Percentiles rank a stretch among this genome's conserved stretches.
phyloP scores from a whole-genome alignment of 2,329 filamentous ascomycete genomes.

The Eutypella sp. region DNA sequence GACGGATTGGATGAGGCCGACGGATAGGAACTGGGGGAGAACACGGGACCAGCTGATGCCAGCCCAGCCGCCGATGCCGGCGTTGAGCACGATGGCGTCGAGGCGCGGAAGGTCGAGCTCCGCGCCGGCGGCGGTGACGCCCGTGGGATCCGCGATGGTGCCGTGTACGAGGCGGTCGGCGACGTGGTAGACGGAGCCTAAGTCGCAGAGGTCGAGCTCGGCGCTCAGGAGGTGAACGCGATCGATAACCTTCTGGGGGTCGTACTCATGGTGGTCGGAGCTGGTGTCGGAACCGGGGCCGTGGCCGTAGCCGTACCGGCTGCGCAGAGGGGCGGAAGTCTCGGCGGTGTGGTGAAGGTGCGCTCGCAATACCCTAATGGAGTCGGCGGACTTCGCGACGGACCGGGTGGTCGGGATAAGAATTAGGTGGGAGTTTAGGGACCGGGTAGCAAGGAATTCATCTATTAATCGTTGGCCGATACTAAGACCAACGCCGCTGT shows the following conservation, averaged over 20 bases:
- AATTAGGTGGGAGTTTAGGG: constrained; percentile 64
- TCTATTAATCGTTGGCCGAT: constrained; percentile 83
- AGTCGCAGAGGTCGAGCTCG: constrained; percentile 56
- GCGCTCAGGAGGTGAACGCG: constrained; percentile 55
- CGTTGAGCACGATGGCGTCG: constrained; percentile 78
- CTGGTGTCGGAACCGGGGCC: constrained; percentile 19
- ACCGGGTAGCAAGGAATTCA: constrained; percentile 72
- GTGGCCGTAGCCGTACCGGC: constrained; percentile 34
- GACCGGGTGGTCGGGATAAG: constrained; percentile 82
- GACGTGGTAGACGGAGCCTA: constrained; percentile 45
- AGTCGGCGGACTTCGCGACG: constrained; percentile 66
- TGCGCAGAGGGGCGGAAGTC: constrained; percentile 32
- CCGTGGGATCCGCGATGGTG: constrained; percentile 40
- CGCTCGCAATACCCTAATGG: constrained; percentile 57
- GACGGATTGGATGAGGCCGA: constrained; percentile 59
- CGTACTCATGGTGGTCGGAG: constrained; percentile 21
- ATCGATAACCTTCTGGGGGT: constrained; percentile 37
- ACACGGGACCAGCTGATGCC: constrained; percentile 67
- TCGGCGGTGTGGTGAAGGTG: constrained; percentile 52
- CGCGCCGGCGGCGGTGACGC: constrained; percentile 21
- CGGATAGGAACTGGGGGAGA: constrained; percentile 47
- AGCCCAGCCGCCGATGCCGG: constrained; percentile 81
- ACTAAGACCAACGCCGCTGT: constrained; percentile 79
- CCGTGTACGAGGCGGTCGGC: constrained; percentile 42
- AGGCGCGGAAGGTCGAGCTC: constrained; percentile 60